Evolutionary conservation across 2,329 filamentous ascomycete genomes (phyloP).

Genomic region (Beauveria medogensis): DNA sequence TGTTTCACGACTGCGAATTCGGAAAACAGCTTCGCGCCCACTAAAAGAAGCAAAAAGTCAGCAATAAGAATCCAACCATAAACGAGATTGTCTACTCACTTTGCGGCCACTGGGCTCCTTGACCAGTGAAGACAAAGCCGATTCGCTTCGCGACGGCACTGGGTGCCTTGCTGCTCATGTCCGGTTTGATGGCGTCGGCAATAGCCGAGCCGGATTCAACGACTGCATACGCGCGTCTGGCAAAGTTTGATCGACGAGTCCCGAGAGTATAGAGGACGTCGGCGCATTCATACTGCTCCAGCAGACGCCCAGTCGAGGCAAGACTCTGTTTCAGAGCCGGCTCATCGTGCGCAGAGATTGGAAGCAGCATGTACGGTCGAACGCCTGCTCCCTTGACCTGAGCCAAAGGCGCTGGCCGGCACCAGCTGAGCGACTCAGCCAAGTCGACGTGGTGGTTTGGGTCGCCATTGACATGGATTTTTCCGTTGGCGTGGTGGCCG

Average conservation of each 20-base stretch:
- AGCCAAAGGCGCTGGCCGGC: neutral
- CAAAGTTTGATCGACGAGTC: neutral
- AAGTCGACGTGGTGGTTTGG: too few species aligned
- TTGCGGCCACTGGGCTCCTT: constrained; percentile 22
- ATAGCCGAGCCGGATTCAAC: neutral
- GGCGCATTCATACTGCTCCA: neutral
- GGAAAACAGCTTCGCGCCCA: neutral
- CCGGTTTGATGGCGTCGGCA: neutral
- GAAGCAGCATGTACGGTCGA: neutral
- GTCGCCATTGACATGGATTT: neutral
- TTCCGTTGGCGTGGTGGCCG: neutral
- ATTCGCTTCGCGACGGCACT: neutral
- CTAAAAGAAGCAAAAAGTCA: neutral
- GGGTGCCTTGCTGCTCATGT: neutral
- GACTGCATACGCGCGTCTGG: neutral
- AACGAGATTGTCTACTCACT: constrained; percentile 17
- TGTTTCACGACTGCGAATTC: neutral
- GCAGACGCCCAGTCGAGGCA: neutral
- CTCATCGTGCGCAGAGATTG: neutral
- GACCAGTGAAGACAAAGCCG: constrained; percentile 23
- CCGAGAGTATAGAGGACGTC: neutral
- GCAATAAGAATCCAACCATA: constrained; percentile 16
- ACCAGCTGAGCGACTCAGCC: neutral
- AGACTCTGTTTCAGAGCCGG: neutral
- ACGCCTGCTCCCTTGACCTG: neutral